These are phyloP conservation scores for Paraconiothyrium sp. DNA, from an alignment of 2,329 filamentous ascomycete genomes.

Conservation along the genomic window DNA sequence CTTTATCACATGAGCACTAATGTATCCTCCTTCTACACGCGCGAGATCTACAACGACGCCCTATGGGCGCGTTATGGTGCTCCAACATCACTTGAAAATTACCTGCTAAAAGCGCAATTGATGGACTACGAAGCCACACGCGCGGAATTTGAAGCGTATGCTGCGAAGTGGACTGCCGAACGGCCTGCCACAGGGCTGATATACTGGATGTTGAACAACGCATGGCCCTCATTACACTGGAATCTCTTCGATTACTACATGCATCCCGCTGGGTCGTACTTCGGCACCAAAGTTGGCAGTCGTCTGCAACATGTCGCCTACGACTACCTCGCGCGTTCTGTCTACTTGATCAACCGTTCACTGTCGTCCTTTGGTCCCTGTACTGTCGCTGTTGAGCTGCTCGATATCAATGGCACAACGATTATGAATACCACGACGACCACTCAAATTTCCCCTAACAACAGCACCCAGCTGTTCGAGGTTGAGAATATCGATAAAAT, in stretches of 20 bases:
- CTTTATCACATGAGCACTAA: conserved; percentile 70
- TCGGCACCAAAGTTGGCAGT: conserved; percentile 64
- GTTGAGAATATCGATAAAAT: conserved; percentile 46
- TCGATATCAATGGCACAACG: conserved; percentile 58
- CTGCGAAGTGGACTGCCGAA: conserved; percentile 59
- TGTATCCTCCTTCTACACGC: conserved; percentile 64
- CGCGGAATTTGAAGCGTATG: conserved; percentile 67
- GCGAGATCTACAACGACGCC: conserved; percentile 67
- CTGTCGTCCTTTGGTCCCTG: conserved; percentile 53
- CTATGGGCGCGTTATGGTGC: conserved; percentile 63
- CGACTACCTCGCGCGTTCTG: conserved; percentile 57
- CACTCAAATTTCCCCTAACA: conserved; percentile 57
- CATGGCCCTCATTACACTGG: conserved; percentile 73
- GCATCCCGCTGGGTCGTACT: conserved; percentile 66
- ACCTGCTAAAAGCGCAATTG: conserved; percentile 68
- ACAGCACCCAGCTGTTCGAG: conserved; percentile 28
- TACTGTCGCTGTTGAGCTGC: conserved; percentile 59
- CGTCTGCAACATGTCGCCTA: conserved; percentile 65
- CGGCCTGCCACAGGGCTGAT: conserved; percentile 68
- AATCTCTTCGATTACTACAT: conserved; percentile 72
- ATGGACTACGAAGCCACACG: conserved; percentile 72
- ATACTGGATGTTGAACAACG: conserved; percentile 75
- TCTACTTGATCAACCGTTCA: conserved; percentile 67
- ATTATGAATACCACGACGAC: conserved; percentile 47
- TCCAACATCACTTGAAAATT: conserved; percentile 64